Base-by-base conservation (phyloP, 2,329 filamentous ascomycete species). In the Aspergillus tamarii region DNA sequence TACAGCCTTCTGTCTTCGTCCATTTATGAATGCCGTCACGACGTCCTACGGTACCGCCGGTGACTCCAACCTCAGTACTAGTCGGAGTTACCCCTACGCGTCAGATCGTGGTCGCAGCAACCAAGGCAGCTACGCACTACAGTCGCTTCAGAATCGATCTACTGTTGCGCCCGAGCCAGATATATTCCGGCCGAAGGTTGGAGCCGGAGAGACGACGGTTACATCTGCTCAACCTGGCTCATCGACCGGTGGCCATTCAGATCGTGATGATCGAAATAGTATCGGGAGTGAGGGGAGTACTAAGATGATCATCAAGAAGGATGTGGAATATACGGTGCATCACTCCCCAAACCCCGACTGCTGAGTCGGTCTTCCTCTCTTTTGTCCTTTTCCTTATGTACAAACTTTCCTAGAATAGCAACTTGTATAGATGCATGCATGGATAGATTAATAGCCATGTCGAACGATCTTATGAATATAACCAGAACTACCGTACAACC, bases 1-100 rank as follows among this genome's bases (percentile, higher is more conserved):
- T 52, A 72, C 70, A 3, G 64, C 69, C 16, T 71, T 70, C 46
- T 67, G 58, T 41, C 65, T 74, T 6, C 66, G 67, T 4, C 65
- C 68, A 7, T 72, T 74, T 50, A 64, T 72, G 48, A 67, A 59
- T 32, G 67, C 67, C 3, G 64, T 68, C 9, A 62, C 64, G n/a
- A 68, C 66, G 10, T 59, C 61, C 34, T 69, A 68, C 46, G 66
- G 66, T 34, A 68, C 60, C 4, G 62, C 62, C 21, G 67, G 66
- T 21, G 60, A 60, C 50, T 34, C 60, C 21, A 62, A 64, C 34
- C 63, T 65, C 19, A 63, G 62, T 21, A 60, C 62, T 28, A 57
- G 53, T 6, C 56, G 57, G 9, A 52, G 45, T 9, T 28, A 48
- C 14, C 57, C 57, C 9, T 59, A 59, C 23, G 46, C 30, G 14